phyloP scores from a whole-genome alignment of 2,329 filamentous ascomycete genomes.

The Sporothrix dimorphospora region DNA sequence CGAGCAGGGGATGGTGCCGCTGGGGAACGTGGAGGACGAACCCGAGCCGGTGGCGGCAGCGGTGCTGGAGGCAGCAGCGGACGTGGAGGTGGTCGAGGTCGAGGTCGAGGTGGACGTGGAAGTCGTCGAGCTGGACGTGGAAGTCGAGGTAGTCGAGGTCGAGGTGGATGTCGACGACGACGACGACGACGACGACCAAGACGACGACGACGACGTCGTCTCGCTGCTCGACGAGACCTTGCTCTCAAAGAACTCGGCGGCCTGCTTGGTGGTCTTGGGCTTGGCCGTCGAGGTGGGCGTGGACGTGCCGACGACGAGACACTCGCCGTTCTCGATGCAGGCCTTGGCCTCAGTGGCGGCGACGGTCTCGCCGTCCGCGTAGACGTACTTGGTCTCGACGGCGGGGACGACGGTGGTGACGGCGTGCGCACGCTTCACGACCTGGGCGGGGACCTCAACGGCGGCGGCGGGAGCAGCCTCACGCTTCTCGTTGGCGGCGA shows the following conservation, averaged over 20 bases:
- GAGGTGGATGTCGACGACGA: neutral
- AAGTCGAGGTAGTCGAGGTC: neutral
- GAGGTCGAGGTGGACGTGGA: conserved; percentile 6
- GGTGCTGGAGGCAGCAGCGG: conserved; percentile 4
- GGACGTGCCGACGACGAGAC: conserved; percentile 65
- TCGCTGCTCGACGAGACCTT: conserved; percentile 39
- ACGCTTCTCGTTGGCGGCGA: conserved; percentile 62
- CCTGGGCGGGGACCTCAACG: conserved; percentile 15
- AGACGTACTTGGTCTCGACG: conserved; percentile 68
- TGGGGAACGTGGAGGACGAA: conserved; percentile 62
- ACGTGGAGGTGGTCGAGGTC: conserved; percentile 22
- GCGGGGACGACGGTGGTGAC: conserved; percentile 61
- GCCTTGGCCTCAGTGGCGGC: conserved; percentile 66
- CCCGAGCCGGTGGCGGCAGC: conserved; percentile 33
- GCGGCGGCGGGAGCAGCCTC: conserved; percentile 48
- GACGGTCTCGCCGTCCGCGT: conserved; percentile 67
- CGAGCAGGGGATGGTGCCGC: conserved; percentile 70
- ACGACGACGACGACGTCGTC: conserved; percentile 16
- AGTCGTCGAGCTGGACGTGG: conserved; percentile 3
- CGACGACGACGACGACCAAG: conserved; percentile 40
- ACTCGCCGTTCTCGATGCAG: conserved; percentile 73
- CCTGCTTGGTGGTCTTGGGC: conserved; percentile 43
- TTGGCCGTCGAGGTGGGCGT: conserved; percentile 53
- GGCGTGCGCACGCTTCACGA: conserved; percentile 53
- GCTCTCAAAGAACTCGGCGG: conserved; percentile 57